Evolutionary conservation across 495 filamentous ascomycete genomes (phyloP), one percentile per base, ranked within the genome.

Genomic region (Aspergillus cristatus): DNA sequence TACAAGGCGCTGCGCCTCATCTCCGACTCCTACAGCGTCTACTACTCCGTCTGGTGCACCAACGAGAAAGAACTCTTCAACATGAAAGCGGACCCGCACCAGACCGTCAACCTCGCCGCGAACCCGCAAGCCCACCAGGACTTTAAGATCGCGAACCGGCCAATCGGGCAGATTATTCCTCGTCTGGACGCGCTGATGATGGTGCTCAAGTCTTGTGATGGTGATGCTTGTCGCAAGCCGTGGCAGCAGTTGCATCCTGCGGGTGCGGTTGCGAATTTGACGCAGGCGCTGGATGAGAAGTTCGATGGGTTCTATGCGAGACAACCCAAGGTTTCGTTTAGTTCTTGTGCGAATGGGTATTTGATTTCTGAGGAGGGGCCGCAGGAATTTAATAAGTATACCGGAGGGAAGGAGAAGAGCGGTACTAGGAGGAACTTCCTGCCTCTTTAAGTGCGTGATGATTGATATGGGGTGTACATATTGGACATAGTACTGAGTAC

Each of bases 11-110:
- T 79, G 33, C 61, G 76, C 14, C 53, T 81, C 0, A 53, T 73
- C 15, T 53, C 68, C 10, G 49, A 65, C 16, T 52, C 47, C 35
- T 78, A 78, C 41, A 68, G 66, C 41, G 46, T 79, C 3, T 73
- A 72, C 35, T 81, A 81, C 22, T 56, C 75, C 1, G 74, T 78
- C 0, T 79, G 74, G 72, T 81, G 76, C 42, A 76, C 51, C 2
- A 70, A 72, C 38, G 73, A 78, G 47, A 58, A 65, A 24, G 75
- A 81, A 50, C 56, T 74, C 31, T 78, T 77, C 32, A 67, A 79
- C 31, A 40, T 76, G 12, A 72, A 60, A 49, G 63, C 58, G n/a
- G 76, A 80, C 34, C 72, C 71, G 4, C 63, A 64, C 38, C 72
- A 80, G 43, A 66, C 75, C 17, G 45, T 58, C 33, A 81, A 80